These are phyloP conservation scores for Solanum okadae DNA, from an alignment of 257 asterid genomes.

Conservation along the genomic window DNA sequence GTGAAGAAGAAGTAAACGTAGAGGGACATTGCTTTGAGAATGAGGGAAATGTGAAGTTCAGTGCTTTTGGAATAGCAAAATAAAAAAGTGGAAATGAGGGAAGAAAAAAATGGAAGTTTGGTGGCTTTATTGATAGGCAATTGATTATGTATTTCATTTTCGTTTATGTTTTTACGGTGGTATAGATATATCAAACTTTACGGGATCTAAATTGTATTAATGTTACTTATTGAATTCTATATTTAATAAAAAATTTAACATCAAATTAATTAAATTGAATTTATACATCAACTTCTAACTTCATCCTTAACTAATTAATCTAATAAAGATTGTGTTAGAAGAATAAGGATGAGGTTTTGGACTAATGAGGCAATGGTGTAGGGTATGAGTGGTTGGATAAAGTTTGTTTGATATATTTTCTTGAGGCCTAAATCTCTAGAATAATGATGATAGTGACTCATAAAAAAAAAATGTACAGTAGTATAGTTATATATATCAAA, in stretches of 20 bases:
- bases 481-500: background rate
- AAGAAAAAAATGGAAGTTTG: background rate
- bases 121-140: background rate
- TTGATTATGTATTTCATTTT: background rate
- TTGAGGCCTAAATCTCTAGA: background rate
- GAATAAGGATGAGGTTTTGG: background rate
- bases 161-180: rapidly evolving
- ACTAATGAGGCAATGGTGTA: background rate
- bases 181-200: too few relatives aligned
- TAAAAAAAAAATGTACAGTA: background rate
- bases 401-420: background rate
- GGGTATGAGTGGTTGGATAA: constrained; percentile 8
- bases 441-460: background rate
- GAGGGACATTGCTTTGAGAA: constrained; percentile 41
- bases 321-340: background rate
- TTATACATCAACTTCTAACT: background rate
- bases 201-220: too few relatives aligned
- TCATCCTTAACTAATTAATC: background rate
- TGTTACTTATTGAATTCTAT: background rate
- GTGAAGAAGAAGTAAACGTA: constrained; percentile 14
- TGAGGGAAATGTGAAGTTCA: background rate
- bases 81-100: background rate
- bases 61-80: background rate
- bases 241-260: too few relatives aligned
- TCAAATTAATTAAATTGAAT: background rate